Conservation (phyloP, 495 filamentous ascomycete genomes). For the Neurospora terricola region DNA sequence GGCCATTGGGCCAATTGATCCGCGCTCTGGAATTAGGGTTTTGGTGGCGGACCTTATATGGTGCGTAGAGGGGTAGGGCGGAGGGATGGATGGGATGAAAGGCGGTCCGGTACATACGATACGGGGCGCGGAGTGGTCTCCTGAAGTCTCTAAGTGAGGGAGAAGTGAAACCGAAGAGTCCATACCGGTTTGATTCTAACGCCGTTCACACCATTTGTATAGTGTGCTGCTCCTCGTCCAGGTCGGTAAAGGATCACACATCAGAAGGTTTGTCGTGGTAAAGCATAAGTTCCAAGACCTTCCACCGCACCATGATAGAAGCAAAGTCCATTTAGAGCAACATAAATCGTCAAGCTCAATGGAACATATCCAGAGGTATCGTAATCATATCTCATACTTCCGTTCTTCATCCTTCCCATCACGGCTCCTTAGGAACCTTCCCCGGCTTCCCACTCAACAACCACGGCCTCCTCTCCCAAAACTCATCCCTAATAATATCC, state of each 20-base stretch:
- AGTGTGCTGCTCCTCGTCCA: background rate
- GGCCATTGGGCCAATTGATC: background rate
- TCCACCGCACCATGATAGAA: background rate
- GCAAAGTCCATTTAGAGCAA: background rate
- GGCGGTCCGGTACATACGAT: background rate
- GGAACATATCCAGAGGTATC: background rate
- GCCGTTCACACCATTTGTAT: background rate
- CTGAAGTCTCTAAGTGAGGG: background rate
- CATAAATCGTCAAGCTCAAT: background rate
- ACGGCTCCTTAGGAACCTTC: constrained; percentile 48
- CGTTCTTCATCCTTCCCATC: background rate
- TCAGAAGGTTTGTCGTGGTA: background rate
- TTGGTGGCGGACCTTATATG: background rate
- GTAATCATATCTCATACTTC: background rate
- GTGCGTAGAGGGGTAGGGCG: background rate
- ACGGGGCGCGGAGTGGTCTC: background rate
- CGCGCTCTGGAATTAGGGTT: background rate
- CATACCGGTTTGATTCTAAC: background rate
- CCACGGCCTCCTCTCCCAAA: constrained; percentile 84
- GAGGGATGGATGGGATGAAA: background rate
- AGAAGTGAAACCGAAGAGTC: background rate
- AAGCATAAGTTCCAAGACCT: background rate
- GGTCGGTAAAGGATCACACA: background rate
- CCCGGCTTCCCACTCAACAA: constrained; percentile 67
- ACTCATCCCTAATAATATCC: constrained; percentile 89